These are phyloP conservation scores for Diutina pseudorugosa DNA, from an alignment of 1,139 yeast species.

Conservation along the genomic window DNA sequence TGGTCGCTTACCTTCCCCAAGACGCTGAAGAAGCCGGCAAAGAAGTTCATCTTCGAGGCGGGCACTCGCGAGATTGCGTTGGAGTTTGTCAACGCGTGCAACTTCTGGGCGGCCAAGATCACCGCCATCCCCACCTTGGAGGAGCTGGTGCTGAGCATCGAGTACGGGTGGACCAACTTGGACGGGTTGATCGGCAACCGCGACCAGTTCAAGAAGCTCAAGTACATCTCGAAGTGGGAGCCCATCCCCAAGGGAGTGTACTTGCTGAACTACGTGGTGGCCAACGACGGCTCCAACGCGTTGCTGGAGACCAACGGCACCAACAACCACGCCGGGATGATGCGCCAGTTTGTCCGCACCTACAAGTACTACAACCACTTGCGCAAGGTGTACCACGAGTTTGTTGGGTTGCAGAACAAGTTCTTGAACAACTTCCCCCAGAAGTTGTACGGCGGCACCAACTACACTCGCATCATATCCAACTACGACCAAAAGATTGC, in stretches of 20 bases:
- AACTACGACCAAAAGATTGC: constrained; percentile 30
- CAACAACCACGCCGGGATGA: constrained; percentile 29
- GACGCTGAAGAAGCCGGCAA: constrained; percentile 17
- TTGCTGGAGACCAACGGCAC: constrained; percentile 6
- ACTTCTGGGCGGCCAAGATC: constrained; percentile 83
- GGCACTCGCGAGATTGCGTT: constrained; percentile 60
- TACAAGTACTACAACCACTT: constrained; percentile 31
- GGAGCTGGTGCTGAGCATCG: constrained; percentile 56
- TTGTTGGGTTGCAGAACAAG: constrained; percentile 18
- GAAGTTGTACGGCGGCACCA: constrained; percentile 17
- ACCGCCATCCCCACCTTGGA: constrained; percentile 64
- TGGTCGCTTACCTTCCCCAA: constrained; percentile 34
- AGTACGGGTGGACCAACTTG: constrained; percentile 67
- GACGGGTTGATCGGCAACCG: constrained; percentile 23
- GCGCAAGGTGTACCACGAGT: constrained; percentile 25
- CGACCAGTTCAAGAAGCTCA: constrained; percentile 23
- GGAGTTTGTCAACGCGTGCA: constrained; percentile 66
- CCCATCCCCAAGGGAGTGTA: constrained; percentile 30
- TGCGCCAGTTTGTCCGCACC: constrained; percentile 35
- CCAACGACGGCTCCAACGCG: constrained; percentile 11
- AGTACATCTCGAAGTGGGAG: constrained; percentile 29
- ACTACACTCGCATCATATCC: constrained; percentile 21
- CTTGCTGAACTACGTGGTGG: constrained; percentile 23
- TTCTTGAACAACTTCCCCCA: constrained; percentile 17
- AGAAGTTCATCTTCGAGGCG: constrained; percentile 38